Percentiles rank a stretch among this genome's conserved stretches.
These are phyloP conservation scores for Aspergillus hancockii DNA, from an alignment of 495 filamentous ascomycete species.

Conservation along the genomic window DNA sequence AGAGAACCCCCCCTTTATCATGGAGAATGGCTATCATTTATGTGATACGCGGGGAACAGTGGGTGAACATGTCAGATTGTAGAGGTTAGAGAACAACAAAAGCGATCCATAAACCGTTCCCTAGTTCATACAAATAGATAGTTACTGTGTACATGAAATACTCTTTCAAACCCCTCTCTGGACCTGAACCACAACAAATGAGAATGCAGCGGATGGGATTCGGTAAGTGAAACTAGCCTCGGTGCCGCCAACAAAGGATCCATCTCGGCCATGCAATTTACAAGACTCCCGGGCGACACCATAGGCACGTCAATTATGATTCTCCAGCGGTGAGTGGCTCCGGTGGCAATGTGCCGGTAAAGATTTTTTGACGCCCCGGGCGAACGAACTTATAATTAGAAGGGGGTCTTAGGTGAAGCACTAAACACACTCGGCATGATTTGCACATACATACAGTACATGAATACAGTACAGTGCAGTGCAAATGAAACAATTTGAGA, in stretches of 20 bases:
- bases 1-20: background rate
- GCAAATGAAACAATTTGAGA: background rate
- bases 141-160: background rate
- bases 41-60: background rate
- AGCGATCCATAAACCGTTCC: background rate
- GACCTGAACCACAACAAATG: background rate
- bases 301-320: background rate
- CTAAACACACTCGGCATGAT: background rate
- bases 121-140: too few species aligned
- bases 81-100: background rate
- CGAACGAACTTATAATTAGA: background rate
- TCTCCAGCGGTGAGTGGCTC: slow-evolving; percentile 1
- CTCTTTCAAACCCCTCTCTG: background rate
- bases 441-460: background rate
- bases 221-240: slow-evolving; percentile 1
- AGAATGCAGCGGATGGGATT: background rate
- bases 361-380: background rate
- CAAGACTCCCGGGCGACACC: background rate
- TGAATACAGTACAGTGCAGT: background rate
- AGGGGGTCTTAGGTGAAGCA: background rate
- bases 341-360: background rate
- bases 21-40: background rate
- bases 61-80: background rate
- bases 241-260: background rate
- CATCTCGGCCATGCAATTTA: background rate